A percentile compares a stretch with the other conserved stretches of the same genome.
phyloP scores from a whole-genome alignment of 495 filamentous ascomycete species.

The Baudoinia panamericana region DNA sequence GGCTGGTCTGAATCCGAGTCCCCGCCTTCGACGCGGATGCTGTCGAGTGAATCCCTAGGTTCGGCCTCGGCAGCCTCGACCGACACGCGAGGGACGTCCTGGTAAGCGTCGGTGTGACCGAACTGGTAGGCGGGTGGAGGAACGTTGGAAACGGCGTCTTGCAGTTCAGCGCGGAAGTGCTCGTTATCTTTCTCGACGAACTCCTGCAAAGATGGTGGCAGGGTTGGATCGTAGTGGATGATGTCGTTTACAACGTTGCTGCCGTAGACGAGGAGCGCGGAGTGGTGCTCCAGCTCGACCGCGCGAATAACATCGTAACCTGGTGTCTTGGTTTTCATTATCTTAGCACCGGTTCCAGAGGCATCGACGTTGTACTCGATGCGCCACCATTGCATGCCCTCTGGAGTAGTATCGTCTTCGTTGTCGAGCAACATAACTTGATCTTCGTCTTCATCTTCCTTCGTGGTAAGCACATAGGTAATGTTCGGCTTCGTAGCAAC shows the following conservation, averaged over 20 bases:
- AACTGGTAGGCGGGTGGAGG: conserved; percentile 1
- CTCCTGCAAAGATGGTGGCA: conserved; percentile 8
- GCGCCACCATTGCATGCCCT: conserved; percentile 19
- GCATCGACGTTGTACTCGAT: conserved; percentile 10
- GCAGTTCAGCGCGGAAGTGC: conserved; percentile 7
- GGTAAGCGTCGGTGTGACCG: background rate
- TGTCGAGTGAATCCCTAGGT: conserved; percentile 10
- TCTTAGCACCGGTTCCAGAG: background rate
- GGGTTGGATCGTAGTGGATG: background rate
- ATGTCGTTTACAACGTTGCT: conserved; percentile 12
- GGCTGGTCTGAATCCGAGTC: background rate
- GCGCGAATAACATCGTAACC: conserved; percentile 21
- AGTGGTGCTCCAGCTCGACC: conserved; percentile 16
- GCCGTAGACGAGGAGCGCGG: conserved; percentile 18
- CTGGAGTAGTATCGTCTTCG: conserved; percentile 8
- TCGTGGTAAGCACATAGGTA: conserved; percentile 19
- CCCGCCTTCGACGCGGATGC: background rate
- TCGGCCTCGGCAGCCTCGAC: conserved; percentile 2
- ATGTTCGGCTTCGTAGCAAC: conserved; percentile 18
- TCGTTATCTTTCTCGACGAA: conserved; percentile 14
- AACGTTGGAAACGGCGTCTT: background rate
- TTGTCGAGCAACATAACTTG: conserved; percentile 1
- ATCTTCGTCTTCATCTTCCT: conserved; percentile 5
- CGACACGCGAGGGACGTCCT: conserved; percentile 2
- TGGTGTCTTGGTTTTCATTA: conserved; percentile 4